Evolutionary conservation across 352 stramenopile genomes (phyloP).

Genomic region (Phytophthora sp.): DNA sequence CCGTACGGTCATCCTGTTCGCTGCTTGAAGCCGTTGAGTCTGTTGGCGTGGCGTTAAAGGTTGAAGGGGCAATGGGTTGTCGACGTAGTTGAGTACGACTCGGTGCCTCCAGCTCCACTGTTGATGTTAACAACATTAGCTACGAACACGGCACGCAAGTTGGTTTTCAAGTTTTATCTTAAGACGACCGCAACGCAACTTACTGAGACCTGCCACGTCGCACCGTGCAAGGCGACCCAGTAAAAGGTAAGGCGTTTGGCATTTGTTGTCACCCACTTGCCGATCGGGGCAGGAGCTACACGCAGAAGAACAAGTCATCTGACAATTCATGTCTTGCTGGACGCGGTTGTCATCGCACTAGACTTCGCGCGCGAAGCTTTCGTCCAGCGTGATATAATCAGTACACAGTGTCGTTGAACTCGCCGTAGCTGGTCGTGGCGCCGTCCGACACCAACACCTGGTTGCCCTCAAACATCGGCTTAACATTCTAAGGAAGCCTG

Average conservation of each 20-base stretch:
- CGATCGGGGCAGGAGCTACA: constrained; percentile 42
- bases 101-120: constrained; percentile 6
- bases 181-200: constrained; percentile 4
- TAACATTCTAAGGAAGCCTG: too few species aligned
- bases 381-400: constrained; percentile 40
- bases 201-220: constrained; percentile 62
- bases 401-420: constrained; percentile 45
- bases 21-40: constrained; percentile 21
- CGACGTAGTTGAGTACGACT: constrained; percentile 8
- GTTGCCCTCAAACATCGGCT: constrained; percentile 46
- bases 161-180: too few species aligned
- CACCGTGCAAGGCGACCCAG: constrained; percentile 60
- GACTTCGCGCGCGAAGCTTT: constrained; percentile 49
- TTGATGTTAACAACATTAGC: constrained; percentile 49
- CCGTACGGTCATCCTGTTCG: background rate
- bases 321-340: constrained; percentile 48
- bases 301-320: constrained; percentile 36
- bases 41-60: constrained; percentile 4
- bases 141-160: constrained; percentile 2
- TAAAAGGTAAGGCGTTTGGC: constrained; percentile 55
- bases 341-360: constrained; percentile 49
- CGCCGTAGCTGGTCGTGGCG: constrained; percentile 38
- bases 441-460: constrained; percentile 32
- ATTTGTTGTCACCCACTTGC: constrained; percentile 41
- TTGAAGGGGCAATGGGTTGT: constrained; percentile 11